Evolutionary conservation across 192 early-diverging fungal species (phyloP).

Genomic region (Linnemannia schmuckeri): DNA sequence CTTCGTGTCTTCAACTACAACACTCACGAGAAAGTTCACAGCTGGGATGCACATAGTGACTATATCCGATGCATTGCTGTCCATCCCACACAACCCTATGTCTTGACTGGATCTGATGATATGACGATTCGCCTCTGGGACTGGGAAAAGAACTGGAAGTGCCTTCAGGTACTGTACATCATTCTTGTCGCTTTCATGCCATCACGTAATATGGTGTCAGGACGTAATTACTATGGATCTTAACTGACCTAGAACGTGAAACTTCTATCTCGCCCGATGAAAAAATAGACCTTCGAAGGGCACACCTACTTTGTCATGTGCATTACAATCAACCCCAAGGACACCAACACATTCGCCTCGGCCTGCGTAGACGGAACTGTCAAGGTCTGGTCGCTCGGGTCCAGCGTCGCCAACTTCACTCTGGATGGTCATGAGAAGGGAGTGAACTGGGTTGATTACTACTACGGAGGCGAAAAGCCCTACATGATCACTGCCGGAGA

Average conservation of each 20-base stretch:
- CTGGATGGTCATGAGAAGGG: conserved; percentile 98
- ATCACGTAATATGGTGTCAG: not conserved
- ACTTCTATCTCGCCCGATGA: not conserved
- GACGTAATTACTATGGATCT: not conserved
- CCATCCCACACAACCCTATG: conserved; percentile 94
- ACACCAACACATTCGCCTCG: conserved; percentile 98
- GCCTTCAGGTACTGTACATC: conserved; percentile 76
- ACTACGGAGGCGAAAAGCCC: conserved; percentile 97
- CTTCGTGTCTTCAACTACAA: conserved; percentile 99
- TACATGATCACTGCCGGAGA: conserved; percentile 97
- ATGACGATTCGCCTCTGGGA: conserved; percentile 99
- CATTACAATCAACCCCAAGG: conserved; percentile 98
- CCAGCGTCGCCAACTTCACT: conserved; percentile 94
- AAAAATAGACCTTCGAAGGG: conserved; percentile 90
- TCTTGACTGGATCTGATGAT: conserved; percentile 96
- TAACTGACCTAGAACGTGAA: not conserved
- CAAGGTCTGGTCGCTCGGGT: conserved; percentile 98
- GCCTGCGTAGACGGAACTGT: conserved; percentile 96
- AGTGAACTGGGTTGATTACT: conserved; percentile 98
- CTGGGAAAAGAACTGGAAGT: conserved; percentile 99
- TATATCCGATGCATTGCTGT: conserved; percentile 98
- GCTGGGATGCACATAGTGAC: conserved; percentile 97
- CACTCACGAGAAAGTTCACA: conserved; percentile 96
- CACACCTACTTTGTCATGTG: conserved; percentile 99
- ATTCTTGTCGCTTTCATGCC: not conserved